Percentiles rank a stretch among this genome's conserved stretches.
phyloP scores from a whole-genome alignment of 2,329 filamentous ascomycete genomes.

The Colletotrichum filicis region DNA sequence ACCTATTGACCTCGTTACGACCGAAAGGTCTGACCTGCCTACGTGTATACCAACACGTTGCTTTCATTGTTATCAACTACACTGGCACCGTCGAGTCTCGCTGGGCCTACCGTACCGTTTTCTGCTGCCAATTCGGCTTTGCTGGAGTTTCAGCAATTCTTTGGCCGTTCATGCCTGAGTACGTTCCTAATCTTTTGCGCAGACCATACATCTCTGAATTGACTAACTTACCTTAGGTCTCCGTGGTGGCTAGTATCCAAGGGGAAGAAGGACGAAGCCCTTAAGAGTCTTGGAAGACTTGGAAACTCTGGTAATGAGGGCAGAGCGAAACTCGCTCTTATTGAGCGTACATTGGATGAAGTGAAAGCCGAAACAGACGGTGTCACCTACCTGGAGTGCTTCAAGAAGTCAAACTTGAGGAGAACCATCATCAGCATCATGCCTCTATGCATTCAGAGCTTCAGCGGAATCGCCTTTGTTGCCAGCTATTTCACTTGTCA shows the following conservation, averaged over 20 bases:
- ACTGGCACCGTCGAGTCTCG: conserved; percentile 40
- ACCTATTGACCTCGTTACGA: too few species aligned
- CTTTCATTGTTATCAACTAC: conserved; percentile 46
- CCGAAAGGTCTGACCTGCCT: too few species aligned
- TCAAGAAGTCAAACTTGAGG: conserved; percentile 50
- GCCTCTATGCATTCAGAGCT: conserved; percentile 47
- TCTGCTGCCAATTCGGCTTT: conserved; percentile 48
- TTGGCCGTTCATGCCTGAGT: conserved; percentile 54
- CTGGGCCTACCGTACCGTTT: conserved; percentile 49
- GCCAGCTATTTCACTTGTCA: conserved; percentile 39
- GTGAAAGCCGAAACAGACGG: conserved; percentile 48
- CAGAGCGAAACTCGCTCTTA: conserved; percentile 42
- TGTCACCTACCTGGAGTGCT: conserved; percentile 52
- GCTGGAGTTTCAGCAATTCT: conserved; percentile 42
- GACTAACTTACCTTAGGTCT: conserved; percentile 36
- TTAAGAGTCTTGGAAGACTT: conserved; percentile 46
- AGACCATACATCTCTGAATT: neutral
- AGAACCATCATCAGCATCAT: conserved; percentile 52
- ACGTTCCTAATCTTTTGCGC: neutral
- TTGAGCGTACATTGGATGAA: conserved; percentile 46
- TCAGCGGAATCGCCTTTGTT: conserved; percentile 49
- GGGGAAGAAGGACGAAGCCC: conserved; percentile 46
- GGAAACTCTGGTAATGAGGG: conserved; percentile 42
- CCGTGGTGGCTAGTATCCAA: conserved; percentile 54
- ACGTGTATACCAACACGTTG: too few species aligned